phyloP scores from a whole-genome alignment of 805 yeast genomes.

The Ogataea henricii region DNA sequence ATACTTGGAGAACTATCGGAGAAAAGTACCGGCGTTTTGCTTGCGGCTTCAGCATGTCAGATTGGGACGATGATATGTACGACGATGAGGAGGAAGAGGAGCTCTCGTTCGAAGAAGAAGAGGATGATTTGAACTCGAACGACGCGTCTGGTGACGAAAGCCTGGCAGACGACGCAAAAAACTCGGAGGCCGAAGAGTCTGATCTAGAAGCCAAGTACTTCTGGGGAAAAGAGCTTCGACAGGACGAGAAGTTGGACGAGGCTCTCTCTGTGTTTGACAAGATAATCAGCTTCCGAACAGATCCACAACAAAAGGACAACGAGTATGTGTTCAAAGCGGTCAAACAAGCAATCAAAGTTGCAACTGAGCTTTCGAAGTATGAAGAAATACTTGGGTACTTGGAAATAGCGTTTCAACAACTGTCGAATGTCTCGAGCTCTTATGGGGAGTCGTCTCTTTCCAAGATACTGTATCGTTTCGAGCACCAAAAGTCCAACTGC shows the following conservation, averaged over 20 bases:
- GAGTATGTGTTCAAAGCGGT: conserved; percentile 36
- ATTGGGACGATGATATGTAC: conserved; percentile 41
- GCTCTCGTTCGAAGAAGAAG: conserved; percentile 36
- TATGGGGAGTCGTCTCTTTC: conserved; percentile 36
- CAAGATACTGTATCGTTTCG: conserved; percentile 33
- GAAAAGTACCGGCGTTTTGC: too few relatives aligned
- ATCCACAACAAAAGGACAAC: conserved; percentile 1
- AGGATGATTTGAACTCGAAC: conserved; percentile 26
- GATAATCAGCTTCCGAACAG: conserved; percentile 16
- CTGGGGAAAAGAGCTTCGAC: conserved; percentile 35
- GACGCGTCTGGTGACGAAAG: conserved; percentile 2
- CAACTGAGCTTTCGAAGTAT: conserved; percentile 20
- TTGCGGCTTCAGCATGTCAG: conserved; percentile 31
- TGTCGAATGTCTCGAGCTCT: conserved; percentile 17
- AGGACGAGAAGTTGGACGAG: conserved; percentile 32
- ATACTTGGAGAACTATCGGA: too few relatives aligned
- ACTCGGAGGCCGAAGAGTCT: conserved; percentile 10
- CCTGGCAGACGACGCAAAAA: conserved; percentile 10
- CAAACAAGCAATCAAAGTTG: conserved; percentile 37
- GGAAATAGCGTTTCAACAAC: conserved; percentile 24
- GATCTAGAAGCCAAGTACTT: conserved; percentile 32
- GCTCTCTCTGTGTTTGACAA: conserved; percentile 29
- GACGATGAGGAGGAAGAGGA: conserved; percentile 39
- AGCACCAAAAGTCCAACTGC: conserved; percentile 20
- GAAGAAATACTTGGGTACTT: conserved; percentile 17